Conservation (phyloP, 306 rosid species). For the Pueraria montana region DNA sequence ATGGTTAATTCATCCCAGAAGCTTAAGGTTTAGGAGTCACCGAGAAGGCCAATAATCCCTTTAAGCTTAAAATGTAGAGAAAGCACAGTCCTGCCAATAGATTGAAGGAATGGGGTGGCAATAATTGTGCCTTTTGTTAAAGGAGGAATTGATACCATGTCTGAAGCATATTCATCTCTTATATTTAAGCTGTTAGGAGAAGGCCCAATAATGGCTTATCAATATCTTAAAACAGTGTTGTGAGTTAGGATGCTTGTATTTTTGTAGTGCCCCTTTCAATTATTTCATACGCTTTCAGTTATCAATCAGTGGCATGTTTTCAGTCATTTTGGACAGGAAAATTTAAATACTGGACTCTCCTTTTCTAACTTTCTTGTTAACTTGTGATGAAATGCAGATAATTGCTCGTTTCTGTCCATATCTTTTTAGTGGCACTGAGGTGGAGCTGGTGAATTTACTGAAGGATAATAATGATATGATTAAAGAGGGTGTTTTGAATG, state of each 20-base stretch:
- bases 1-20: slow-evolving; percentile 23
- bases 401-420: slow-evolving; percentile 88
- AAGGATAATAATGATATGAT: slow-evolving; percentile 83
- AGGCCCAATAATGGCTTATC: slow-evolving; percentile 30
- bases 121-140: neutral
- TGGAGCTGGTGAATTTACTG: slow-evolving; percentile 79
- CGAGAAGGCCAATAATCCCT: neutral
- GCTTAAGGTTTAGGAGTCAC: slow-evolving; percentile 20
- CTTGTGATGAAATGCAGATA: slow-evolving; percentile 63
- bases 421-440: slow-evolving; percentile 81
- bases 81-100: slow-evolving; percentile 10
- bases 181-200: slow-evolving; percentile 25
- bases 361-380: slow-evolving; percentile 40
- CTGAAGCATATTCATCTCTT: slow-evolving; percentile 12
- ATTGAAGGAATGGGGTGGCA: slow-evolving; percentile 30
- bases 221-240: slow-evolving; percentile 7
- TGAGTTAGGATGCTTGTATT: slow-evolving; percentile 20
- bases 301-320: slow-evolving; percentile 37
- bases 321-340: slow-evolving; percentile 43
- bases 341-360: neutral
- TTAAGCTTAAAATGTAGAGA: slow-evolving; percentile 20
- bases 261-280: slow-evolving; percentile 29
- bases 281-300: neutral
- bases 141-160: slow-evolving; percentile 30
- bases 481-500: slow-evolving; percentile 88